phyloP scores from a whole-genome alignment of 2,329 filamentous ascomycete species.

The Cercospora zeae-maydis region DNA sequence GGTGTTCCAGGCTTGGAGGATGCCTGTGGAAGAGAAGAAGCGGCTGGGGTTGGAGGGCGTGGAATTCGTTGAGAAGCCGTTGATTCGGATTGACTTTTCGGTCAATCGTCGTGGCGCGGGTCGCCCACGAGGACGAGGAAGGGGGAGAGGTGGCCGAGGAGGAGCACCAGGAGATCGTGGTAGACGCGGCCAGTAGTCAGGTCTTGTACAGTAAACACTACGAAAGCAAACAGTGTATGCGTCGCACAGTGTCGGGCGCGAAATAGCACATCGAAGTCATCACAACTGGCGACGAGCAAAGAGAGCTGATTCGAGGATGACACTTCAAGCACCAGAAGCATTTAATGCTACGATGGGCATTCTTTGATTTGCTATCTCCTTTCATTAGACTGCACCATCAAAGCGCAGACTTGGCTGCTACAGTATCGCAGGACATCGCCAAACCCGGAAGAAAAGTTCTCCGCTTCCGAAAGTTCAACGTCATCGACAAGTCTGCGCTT shows the following conservation, averaged over 20 bases:
- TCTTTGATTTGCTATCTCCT: too few relatives aligned
- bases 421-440: too few relatives aligned
- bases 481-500: too few relatives aligned
- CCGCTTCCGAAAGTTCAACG: too few relatives aligned
- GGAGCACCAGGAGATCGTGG: slow-evolving; percentile 12
- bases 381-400: too few relatives aligned
- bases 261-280: neutral
- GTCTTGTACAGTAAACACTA: neutral
- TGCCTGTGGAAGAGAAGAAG: slow-evolving; percentile 57
- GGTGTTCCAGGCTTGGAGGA: slow-evolving; percentile 68
- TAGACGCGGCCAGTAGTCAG: slow-evolving; percentile 5
- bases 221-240: neutral
- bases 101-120: slow-evolving; percentile 46
- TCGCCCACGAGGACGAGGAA: slow-evolving; percentile 37
- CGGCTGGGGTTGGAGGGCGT: slow-evolving; percentile 55
- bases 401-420: too few relatives aligned
- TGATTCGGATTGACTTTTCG: slow-evolving; percentile 63
- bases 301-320: too few relatives aligned
- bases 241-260: neutral
- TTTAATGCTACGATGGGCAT: too few relatives aligned
- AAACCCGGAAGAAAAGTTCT: too few relatives aligned
- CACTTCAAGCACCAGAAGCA: too few relatives aligned
- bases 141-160: slow-evolving; percentile 30
- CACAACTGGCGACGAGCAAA: neutral
- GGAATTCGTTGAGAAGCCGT: slow-evolving; percentile 64